A percentile compares a stretch with the other conserved stretches of the same genome.
phyloP scores from a whole-genome alignment of 768 basidiomycete species.

The Mycena crocata region DNA sequence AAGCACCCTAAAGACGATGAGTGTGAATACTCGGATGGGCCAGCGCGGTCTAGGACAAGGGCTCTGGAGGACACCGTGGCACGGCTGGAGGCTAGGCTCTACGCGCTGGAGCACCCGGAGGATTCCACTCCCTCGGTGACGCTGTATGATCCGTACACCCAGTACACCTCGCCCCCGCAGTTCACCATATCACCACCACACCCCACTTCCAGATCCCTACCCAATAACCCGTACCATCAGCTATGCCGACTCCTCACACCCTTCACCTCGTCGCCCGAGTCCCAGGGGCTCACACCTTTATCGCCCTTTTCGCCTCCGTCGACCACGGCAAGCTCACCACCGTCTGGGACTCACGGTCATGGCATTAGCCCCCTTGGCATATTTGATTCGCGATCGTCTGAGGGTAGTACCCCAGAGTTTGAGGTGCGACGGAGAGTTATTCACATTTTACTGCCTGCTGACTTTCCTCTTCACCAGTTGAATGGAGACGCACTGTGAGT shows the following conservation, averaged over 20 bases:
- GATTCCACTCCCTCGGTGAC: constrained; percentile 27
- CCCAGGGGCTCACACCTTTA: constrained; percentile 27
- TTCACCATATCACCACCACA: constrained; percentile 1
- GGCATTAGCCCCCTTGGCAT: constrained; percentile 27
- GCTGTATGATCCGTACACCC: constrained; percentile 33
- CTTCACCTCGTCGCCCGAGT: constrained; percentile 31
- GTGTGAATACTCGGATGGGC: constrained; percentile 78
- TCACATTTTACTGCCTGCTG: no score
- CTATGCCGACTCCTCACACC: constrained; percentile 9
- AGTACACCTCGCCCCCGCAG: constrained; percentile 8
- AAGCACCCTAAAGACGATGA: constrained; percentile 70
- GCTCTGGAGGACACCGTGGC: constrained; percentile 54
- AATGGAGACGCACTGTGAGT: constrained; percentile 46
- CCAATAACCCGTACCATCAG: constrained; percentile 9
- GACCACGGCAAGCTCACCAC: constrained; percentile 24
- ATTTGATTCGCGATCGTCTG: constrained; percentile 19
- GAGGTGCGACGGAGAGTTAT: constrained; percentile 1
- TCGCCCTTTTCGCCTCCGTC: constrained; percentile 60
- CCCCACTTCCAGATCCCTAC: constrained; percentile 1
- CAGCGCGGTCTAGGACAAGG: constrained; percentile 60
- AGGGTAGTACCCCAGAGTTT: constrained; percentile 18
- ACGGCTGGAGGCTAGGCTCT: constrained; percentile 50
- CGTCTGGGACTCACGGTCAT: constrained; percentile 3
- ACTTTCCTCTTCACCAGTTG: constrained; percentile 15
- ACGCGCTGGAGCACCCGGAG: constrained; percentile 49